These are phyloP conservation scores for Yarrowia hollandica DNA, from an alignment of 805 yeast species.

Conservation along the genomic window DNA sequence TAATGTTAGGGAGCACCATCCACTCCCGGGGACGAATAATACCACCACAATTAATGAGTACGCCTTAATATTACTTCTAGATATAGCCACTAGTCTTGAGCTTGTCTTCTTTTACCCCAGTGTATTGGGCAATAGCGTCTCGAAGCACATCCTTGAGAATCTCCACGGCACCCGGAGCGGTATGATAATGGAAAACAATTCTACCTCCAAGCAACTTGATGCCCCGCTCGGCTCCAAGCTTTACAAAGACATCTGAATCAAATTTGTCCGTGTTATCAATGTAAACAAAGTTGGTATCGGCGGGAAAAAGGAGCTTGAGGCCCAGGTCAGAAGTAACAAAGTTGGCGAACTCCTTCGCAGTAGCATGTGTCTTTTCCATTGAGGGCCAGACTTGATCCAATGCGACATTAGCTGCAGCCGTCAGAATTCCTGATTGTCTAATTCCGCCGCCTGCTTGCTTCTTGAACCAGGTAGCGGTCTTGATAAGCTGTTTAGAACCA, in stretches of 20 bases:
- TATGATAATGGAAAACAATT: constrained; percentile 78
- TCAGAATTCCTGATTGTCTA: constrained; percentile 80
- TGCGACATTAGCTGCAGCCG: constrained; percentile 79
- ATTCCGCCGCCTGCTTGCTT: constrained; percentile 95
- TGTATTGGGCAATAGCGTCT: constrained; percentile 6
- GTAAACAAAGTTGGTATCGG: constrained; percentile 81
- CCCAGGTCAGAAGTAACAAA: constrained; percentile 41
- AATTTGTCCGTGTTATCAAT: constrained; percentile 68
- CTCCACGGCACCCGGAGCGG: constrained; percentile 32
- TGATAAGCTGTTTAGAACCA: constrained; percentile 58
- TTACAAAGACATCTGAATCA: constrained; percentile 55
- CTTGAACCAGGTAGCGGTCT: constrained; percentile 77
- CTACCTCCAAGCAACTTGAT: constrained; percentile 71
- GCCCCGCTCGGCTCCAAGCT: constrained; percentile 57
- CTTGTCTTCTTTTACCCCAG: constrained; percentile 9
- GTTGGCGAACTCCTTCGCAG: constrained; percentile 51
- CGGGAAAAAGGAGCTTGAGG: constrained; percentile 67
- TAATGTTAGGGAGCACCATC: constrained; percentile 8
- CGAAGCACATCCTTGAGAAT: constrained; percentile 14
- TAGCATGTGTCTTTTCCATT: constrained; percentile 51
- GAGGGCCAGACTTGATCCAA: constrained; percentile 69
- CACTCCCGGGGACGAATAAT: not conserved
- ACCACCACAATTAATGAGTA: constrained; percentile 9
- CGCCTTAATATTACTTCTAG: not conserved
- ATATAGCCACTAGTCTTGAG: constrained; percentile 22